Percentiles rank a stretch among this genome's conserved stretches.
These are phyloP conservation scores for Rhododendron henanense DNA, from an alignment of 148 eudicot genomes.

Conservation along the genomic window DNA sequence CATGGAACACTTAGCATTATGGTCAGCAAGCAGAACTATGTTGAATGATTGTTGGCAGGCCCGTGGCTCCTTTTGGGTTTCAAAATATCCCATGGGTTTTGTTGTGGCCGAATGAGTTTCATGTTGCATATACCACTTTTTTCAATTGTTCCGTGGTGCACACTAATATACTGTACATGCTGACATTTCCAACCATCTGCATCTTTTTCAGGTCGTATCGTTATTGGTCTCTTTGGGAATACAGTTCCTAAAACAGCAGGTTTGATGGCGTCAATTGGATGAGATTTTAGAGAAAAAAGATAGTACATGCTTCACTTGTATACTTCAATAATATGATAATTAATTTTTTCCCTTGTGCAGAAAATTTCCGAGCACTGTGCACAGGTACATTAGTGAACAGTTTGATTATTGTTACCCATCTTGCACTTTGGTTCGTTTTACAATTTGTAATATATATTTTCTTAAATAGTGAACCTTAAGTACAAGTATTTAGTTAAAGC, in stretches of 20 bases:
- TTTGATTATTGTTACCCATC: background rate
- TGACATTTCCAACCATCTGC: background rate
- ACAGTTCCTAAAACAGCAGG: slow-evolving; percentile 97
- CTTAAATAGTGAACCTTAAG: background rate
- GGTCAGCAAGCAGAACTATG: background rate
- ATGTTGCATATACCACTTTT: background rate
- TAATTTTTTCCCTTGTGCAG: slow-evolving; percentile 38
- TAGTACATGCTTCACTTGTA: background rate
- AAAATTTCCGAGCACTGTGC: slow-evolving; percentile 93
- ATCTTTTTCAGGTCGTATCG: slow-evolving; percentile 70
- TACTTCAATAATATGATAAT: background rate
- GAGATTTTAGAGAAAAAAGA: background rate
- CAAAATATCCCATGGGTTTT: background rate
- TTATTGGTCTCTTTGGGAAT: slow-evolving; percentile 94
- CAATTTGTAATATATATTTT: background rate
- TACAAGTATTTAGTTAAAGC: background rate
- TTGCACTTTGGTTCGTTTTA: background rate
- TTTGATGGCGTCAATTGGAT: slow-evolving; percentile 19
- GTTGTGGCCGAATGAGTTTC: background rate
- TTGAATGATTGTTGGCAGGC: background rate
- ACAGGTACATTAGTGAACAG: slow-evolving; percentile 52
- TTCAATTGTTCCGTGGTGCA: background rate
- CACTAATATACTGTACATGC: background rate
- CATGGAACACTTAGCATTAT: background rate
- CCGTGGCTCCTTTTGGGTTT: background rate